Conservation (phyloP, 352 stramenopile genomes). For the Globisporangium ultimum region DNA sequence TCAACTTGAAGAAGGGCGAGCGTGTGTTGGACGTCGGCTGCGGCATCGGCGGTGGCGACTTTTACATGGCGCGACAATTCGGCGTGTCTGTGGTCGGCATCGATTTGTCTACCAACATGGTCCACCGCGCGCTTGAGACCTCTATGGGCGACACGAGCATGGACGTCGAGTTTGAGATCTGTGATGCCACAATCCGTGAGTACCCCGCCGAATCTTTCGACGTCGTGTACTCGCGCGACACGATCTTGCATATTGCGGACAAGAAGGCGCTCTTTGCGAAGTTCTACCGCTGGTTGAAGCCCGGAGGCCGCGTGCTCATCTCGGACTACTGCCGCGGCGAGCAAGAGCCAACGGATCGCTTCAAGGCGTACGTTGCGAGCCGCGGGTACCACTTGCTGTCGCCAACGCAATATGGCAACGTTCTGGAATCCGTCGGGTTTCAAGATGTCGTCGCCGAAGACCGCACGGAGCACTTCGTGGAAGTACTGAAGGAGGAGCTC, state of each 20-base stretch:
- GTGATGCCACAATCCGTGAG: conserved; percentile 55
- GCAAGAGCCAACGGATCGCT: conserved; percentile 41
- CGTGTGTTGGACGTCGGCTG: conserved; percentile 89
- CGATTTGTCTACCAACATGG: conserved; percentile 76
- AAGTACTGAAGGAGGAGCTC: conserved; percentile 63
- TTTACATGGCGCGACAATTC: conserved; percentile 91
- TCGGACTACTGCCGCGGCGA: conserved; percentile 66
- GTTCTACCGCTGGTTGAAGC: conserved; percentile 42
- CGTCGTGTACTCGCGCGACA: conserved; percentile 47
- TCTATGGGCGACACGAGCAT: conserved; percentile 43
- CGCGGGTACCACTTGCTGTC: conserved; percentile 70
- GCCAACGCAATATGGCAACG: conserved; percentile 49
- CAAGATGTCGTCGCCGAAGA: conserved; percentile 52
- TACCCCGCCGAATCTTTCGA: conserved; percentile 63
- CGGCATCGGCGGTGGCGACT: conserved; percentile 86
- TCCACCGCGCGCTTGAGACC: conserved; percentile 62
- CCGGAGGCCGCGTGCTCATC: conserved; percentile 38
- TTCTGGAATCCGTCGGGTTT: conserved; percentile 53
- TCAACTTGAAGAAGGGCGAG: conserved; percentile 55
- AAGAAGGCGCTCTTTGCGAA: conserved; percentile 37
- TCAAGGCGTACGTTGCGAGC: conserved; percentile 53
- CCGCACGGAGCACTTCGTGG: conserved; percentile 63
- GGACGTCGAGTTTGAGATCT: conserved; percentile 74
- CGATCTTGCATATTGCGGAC: conserved; percentile 42
- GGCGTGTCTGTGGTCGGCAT: conserved; percentile 72